Percentiles rank a stretch among this genome's conserved stretches.
phyloP scores from a whole-genome alignment of 331 rosid genomes.

The Spiraea crenata region DNA sequence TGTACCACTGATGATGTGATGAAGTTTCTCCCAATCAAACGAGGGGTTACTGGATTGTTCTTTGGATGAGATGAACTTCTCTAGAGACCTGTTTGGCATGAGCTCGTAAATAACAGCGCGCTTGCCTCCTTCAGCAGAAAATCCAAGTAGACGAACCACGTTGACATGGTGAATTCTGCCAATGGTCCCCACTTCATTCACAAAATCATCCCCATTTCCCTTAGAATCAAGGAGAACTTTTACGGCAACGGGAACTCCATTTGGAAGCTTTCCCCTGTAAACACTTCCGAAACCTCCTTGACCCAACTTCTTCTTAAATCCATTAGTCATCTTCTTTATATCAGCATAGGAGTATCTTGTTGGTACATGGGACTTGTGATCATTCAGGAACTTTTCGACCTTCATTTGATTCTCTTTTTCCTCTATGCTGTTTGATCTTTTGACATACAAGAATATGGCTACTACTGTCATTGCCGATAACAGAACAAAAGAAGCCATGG shows the following conservation, averaged over 20 bases:
- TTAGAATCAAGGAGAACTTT: constrained; percentile 7
- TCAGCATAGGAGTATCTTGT: constrained; percentile 9
- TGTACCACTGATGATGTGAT: neutral
- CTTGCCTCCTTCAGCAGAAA: constrained; percentile 13
- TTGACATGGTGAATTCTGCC: constrained; percentile 20
- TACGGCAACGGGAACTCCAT: neutral
- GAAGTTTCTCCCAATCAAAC: constrained; percentile 5
- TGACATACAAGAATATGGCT: neutral
- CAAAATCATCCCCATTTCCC: constrained; percentile 12
- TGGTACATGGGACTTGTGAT: constrained; percentile 19
- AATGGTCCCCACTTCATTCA: constrained; percentile 23
- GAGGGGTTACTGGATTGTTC: neutral
- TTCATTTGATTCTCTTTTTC: neutral
- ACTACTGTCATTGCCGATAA: neutral
- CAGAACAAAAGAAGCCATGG: neutral
- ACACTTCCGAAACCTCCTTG: constrained; percentile 17
- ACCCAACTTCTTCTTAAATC: neutral
- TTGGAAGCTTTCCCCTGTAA: constrained; percentile 13
- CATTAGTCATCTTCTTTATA: constrained; percentile 14
- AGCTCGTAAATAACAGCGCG: constrained; percentile 16
- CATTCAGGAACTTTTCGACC: constrained; percentile 12
- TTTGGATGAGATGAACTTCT: neutral
- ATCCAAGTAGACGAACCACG: constrained; percentile 10
- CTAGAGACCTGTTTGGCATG: constrained; percentile 15
- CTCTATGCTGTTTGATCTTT: neutral